Conservation (phyloP, 306 rosid genomes). For the Vigna nakashimae region DNA sequence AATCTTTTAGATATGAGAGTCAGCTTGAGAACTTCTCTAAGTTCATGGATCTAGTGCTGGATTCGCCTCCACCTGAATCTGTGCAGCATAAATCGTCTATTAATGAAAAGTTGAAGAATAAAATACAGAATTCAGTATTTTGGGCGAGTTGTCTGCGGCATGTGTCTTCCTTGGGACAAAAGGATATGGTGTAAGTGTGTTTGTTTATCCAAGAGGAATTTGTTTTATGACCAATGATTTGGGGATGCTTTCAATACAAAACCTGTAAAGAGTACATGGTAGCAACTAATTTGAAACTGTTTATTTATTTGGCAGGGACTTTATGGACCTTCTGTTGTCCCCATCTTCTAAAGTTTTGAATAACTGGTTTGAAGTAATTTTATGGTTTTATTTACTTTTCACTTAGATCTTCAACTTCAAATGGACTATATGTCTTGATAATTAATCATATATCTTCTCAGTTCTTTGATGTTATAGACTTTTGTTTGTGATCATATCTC, state of each 20-base stretch:
- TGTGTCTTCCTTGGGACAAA: slow-evolving; percentile 77
- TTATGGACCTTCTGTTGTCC: slow-evolving; percentile 87
- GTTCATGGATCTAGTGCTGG: slow-evolving; percentile 85
- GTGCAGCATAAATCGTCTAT: slow-evolving; percentile 60
- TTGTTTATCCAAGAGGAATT: slow-evolving; percentile 37
- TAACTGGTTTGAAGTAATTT: slow-evolving; percentile 92
- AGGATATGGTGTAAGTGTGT: slow-evolving; percentile 85
- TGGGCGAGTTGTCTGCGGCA: slow-evolving; percentile 77
- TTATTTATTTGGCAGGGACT: slow-evolving; percentile 67
- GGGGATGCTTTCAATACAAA: slow-evolving; percentile 2
- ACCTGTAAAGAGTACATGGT: slow-evolving; percentile 4
- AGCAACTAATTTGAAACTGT: slow-evolving; percentile 34
- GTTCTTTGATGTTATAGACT: slow-evolving; percentile 3
- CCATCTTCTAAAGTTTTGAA: slow-evolving; percentile 93
- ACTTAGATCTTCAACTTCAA: slow-evolving; percentile 28
- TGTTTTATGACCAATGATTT: slow-evolving; percentile 27
- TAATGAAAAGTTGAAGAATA: slow-evolving; percentile 68
- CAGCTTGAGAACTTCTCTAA: slow-evolving; percentile 84
- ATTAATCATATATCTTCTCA: slow-evolving; percentile 20
- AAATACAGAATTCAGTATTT: slow-evolving; percentile 76
- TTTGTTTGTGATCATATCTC: slow-evolving; percentile 25
- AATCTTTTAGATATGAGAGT: slow-evolving; percentile 69
- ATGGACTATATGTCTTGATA: slow-evolving; percentile 6
- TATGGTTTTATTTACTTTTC: slow-evolving; percentile 13
- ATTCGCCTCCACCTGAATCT: slow-evolving; percentile 87